Conservation (phyloP, 2,329 filamentous ascomycete species). For the Beauveria rudraprayagi region DNA sequence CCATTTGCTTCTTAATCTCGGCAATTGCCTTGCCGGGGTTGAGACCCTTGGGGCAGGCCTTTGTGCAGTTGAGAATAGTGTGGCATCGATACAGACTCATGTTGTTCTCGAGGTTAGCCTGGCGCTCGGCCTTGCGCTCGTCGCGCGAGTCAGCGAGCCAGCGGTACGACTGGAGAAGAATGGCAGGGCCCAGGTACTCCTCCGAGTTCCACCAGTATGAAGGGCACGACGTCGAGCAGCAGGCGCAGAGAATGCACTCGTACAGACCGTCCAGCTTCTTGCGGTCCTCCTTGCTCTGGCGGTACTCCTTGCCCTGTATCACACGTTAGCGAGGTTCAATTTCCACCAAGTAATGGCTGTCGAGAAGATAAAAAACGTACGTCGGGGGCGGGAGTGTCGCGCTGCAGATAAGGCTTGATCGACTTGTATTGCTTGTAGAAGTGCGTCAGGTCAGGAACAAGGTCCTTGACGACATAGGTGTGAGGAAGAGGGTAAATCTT, state of each 20-base stretch:
- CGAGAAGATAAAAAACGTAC: slow-evolving; percentile 43
- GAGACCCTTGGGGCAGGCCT: slow-evolving; percentile 95
- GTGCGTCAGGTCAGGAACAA: slow-evolving; percentile 93
- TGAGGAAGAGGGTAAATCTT: slow-evolving; percentile 98
- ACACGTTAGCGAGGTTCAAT: slow-evolving; percentile 9
- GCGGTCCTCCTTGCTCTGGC: slow-evolving; percentile 84
- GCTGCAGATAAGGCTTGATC: slow-evolving; percentile 96
- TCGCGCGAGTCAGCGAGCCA: slow-evolving; percentile 96
- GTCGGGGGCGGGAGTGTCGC: slow-evolving; percentile 74
- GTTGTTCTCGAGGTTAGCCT: slow-evolving; percentile 89
- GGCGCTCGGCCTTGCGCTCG: slow-evolving; percentile 79
- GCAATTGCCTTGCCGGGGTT: slow-evolving; percentile 94
- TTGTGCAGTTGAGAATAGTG: slow-evolving; percentile 97
- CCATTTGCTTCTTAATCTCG: slow-evolving; percentile 97
- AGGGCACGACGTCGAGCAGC: slow-evolving; percentile 98
- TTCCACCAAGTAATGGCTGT: background rate
- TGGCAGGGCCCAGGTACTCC: slow-evolving; percentile 94
- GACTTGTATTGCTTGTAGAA: slow-evolving; percentile 99
- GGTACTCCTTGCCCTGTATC: slow-evolving; percentile 76
- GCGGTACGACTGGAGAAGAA: slow-evolving; percentile 94
- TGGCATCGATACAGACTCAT: slow-evolving; percentile 99
- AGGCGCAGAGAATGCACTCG: slow-evolving; percentile 98
- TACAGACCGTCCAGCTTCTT: slow-evolving; percentile 97
- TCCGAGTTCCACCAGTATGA: slow-evolving; percentile 99
- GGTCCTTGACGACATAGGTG: slow-evolving; percentile 98